Evolutionary conservation across 2,329 filamentous ascomycete species (phyloP).

Genomic region (Paraphaeosphaeria sporulosa): DNA sequence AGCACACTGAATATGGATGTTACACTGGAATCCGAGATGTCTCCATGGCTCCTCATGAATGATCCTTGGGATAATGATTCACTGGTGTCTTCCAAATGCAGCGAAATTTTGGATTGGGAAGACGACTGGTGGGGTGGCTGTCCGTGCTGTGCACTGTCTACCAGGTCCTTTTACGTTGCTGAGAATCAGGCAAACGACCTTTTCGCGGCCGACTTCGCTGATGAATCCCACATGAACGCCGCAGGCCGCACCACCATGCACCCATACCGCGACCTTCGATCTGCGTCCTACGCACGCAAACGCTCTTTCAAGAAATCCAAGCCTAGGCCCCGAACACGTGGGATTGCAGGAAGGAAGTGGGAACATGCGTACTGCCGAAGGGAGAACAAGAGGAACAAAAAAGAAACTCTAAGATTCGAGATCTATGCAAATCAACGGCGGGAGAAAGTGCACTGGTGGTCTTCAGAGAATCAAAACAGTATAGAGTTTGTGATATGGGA

Average conservation of each 20-base stretch:
- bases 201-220: neutral
- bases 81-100: neutral
- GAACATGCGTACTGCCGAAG: neutral
- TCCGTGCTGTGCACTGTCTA: neutral
- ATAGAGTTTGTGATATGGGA: neutral
- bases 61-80: neutral
- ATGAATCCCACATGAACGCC: slow-evolving; percentile 14
- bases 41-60: neutral
- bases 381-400: slow-evolving; percentile 7
- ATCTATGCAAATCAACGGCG: neutral
- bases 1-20: no score
- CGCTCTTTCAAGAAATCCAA: neutral
- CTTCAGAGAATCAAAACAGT: neutral
- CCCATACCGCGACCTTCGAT: slow-evolving; percentile 15
- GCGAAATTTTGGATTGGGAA: neutral
- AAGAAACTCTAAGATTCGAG: neutral
- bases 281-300: slow-evolving; percentile 11
- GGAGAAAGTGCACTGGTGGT: neutral
- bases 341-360: slow-evolving; percentile 3
- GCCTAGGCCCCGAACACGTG: neutral
- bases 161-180: neutral
- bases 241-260: slow-evolving; percentile 15
- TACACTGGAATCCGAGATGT: neutral
- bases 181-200: neutral
- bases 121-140: neutral